phyloP scores from a whole-genome alignment of 2,329 filamentous ascomycete genomes.

The Sporothrix curviconia region DNA sequence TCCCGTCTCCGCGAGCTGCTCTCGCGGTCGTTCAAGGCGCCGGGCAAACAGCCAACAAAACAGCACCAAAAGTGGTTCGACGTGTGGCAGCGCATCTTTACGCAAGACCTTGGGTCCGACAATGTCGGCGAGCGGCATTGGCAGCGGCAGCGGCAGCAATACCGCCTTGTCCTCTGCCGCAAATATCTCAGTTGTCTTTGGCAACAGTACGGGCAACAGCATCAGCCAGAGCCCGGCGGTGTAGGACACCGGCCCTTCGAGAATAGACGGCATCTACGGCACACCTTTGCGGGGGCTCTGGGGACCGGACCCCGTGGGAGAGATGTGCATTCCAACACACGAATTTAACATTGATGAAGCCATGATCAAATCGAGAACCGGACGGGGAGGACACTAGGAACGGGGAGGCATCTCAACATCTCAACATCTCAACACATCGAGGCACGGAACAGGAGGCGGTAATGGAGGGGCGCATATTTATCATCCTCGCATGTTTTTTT shows the following conservation, averaged over 20 bases:
- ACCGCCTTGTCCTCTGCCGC: neutral
- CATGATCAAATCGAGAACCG: too few species aligned
- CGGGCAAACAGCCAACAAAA: constrained; percentile 54
- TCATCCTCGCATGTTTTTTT: too few species aligned
- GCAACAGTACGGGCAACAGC: neutral
- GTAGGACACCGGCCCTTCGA: neutral
- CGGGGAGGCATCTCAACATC: too few species aligned
- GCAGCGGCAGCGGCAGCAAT: neutral
- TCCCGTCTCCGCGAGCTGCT: constrained; percentile 69
- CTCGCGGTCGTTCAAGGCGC: constrained; percentile 61
- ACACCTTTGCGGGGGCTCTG: neutral
- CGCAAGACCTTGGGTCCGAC: constrained; percentile 36
- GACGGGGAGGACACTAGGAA: too few species aligned
- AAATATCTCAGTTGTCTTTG: neutral
- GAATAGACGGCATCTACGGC: too few species aligned
- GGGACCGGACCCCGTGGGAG: neutral
- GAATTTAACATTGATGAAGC: too few species aligned
- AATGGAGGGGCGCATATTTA: too few species aligned
- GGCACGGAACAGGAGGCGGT: too few species aligned
- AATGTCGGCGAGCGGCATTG: neutral
- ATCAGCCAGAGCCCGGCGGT: neutral
- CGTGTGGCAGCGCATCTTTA: constrained; percentile 65
- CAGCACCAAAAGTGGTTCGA: constrained; percentile 70
- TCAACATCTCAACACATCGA: too few species aligned
- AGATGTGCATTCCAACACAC: too few species aligned